phyloP scores from a whole-genome alignment of 2,329 filamentous ascomycete species.

The Coleophoma cylindrospora region DNA sequence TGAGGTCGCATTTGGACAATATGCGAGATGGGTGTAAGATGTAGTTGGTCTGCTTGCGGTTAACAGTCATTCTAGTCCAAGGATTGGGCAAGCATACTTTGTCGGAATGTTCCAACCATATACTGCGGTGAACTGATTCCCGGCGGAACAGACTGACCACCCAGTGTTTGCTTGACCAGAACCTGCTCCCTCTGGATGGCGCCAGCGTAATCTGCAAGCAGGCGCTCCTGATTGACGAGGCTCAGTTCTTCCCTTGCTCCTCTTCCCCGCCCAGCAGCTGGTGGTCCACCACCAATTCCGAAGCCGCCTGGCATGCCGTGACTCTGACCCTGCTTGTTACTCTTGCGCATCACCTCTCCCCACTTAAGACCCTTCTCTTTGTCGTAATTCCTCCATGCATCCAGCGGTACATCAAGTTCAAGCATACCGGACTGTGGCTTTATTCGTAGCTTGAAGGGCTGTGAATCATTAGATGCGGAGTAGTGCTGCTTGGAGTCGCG shows the following conservation, averaged over 20 bases:
- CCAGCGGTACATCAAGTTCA: slow-evolving; percentile 86
- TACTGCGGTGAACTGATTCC: slow-evolving; percentile 60
- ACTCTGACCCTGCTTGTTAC: slow-evolving; percentile 54
- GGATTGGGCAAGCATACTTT: slow-evolving; percentile 48
- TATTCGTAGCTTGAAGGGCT: slow-evolving; percentile 70
- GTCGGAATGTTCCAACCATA: slow-evolving; percentile 89
- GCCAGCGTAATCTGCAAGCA: slow-evolving; percentile 55
- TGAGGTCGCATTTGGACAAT: slow-evolving; percentile 88
- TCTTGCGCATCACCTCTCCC: slow-evolving; percentile 67
- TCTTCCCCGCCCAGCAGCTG: slow-evolving; percentile 27
- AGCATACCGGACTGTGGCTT: slow-evolving; percentile 80
- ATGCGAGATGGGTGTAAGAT: slow-evolving; percentile 78
- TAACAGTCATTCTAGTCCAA: slow-evolving; percentile 2
- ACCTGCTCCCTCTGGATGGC: slow-evolving; percentile 67
- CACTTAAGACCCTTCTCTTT: slow-evolving; percentile 75
- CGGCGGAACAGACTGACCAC: slow-evolving; percentile 69
- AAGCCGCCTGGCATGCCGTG: slow-evolving; percentile 72
- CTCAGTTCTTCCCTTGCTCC: slow-evolving; percentile 38
- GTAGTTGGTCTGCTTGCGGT: slow-evolving; percentile 63
- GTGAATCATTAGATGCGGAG: slow-evolving; percentile 45
- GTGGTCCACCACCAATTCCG: slow-evolving; percentile 47
- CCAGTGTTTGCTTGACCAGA: slow-evolving; percentile 75
- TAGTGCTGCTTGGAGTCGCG: slow-evolving; percentile 57
- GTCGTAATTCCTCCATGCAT: slow-evolving; percentile 69
- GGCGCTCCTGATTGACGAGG: slow-evolving; percentile 32